Evolutionary conservation across 1,284 basidiomycete species (phyloP).

Genomic region (Termitomyces sp.): DNA sequence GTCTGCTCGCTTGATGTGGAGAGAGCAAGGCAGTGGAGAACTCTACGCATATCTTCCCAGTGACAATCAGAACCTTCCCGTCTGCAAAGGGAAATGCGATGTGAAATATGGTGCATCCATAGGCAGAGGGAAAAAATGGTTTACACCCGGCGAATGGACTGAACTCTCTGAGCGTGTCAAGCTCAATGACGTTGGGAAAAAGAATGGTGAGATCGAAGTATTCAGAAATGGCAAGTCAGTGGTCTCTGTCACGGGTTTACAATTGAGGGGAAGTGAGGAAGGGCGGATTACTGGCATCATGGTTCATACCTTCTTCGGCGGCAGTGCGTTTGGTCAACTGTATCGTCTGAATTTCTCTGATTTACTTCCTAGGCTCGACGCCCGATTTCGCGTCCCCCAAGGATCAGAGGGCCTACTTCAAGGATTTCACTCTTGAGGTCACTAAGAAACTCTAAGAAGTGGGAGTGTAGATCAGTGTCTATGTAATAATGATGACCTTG

Average conservation of each 20-base stretch:
- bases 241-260: conserved; percentile 38
- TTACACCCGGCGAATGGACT: conserved; percentile 51
- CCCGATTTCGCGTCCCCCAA: conserved; percentile 16
- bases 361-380: conserved; percentile 1
- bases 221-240: conserved; percentile 45
- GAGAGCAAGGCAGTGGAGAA: conserved; percentile 40
- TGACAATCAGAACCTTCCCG: conserved; percentile 29
- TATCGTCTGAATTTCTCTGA: background rate
- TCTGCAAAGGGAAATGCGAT: conserved; percentile 31
- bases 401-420: conserved; percentile 18
- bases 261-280: conserved; percentile 31
- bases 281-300: conserved; percentile 46
- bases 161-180: conserved; percentile 47
- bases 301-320: conserved; percentile 58
- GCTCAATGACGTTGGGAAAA: conserved; percentile 45
- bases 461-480: background rate
- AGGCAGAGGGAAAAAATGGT: conserved; percentile 56
- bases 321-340: conserved; percentile 19
- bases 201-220: conserved; percentile 48
- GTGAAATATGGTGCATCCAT: conserved; percentile 52
- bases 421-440: conserved; percentile 7
- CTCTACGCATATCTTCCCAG: conserved; percentile 48
- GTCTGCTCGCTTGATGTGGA: conserved; percentile 49
- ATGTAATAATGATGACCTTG: background rate
- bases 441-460: conserved; percentile 1